Base-by-base conservation (phyloP, 805 yeast species). In the Groenewaldozyma salmanticensis region DNA sequence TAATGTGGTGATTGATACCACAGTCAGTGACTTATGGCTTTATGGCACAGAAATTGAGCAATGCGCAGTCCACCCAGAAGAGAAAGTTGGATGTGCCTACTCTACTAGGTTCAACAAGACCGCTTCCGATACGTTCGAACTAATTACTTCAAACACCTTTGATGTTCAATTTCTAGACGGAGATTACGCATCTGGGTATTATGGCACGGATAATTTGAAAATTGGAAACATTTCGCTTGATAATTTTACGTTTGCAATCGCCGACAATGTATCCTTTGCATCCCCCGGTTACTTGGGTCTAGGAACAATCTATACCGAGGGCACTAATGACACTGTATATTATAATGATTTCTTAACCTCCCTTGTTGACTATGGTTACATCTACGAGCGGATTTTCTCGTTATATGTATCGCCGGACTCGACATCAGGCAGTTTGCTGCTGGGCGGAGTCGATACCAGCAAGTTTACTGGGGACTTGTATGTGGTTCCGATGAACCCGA, bases 11-110 rank as follows among this genome's bases (percentile, higher is more conserved):
- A 53, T 79, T 11, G 86, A 80, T 53, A 79, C 86, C 1, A 85
- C 85, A 2, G 77, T 82, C 0, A 69, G 81, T 1, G 85, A 80
- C 54, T 55, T 79, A 31, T 76, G 81, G 81, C 72, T 79, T 21
- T 64, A 40, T 32, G 20, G 33, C n/a, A 11, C 29, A n/a, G 15
- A 34, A 17, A 17, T 44, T 5, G 37, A 27, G n/a, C 17, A n/a
- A 6, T 42, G 46, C 21, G 18, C 33, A 9, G 24, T 15, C 3
- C 11, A 11, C 13, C 22, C n/a, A n/a, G n/a, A n/a, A n/a, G n/a
- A n/a, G n/a, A n/a, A n/a, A n/a, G n/a, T n/a, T n/a, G n/a, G n/a
- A 17, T 41, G 45, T 32, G 34, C 42, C 2, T 16, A 21, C 4
- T 42, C 34, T 1, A 16, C 11, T n/a, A 36, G 35, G 5, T 46